Percentiles rank a stretch among this genome's conserved stretches.
phyloP scores from a whole-genome alignment of 2,329 filamentous ascomycete species.

The Alternaria sp. region DNA sequence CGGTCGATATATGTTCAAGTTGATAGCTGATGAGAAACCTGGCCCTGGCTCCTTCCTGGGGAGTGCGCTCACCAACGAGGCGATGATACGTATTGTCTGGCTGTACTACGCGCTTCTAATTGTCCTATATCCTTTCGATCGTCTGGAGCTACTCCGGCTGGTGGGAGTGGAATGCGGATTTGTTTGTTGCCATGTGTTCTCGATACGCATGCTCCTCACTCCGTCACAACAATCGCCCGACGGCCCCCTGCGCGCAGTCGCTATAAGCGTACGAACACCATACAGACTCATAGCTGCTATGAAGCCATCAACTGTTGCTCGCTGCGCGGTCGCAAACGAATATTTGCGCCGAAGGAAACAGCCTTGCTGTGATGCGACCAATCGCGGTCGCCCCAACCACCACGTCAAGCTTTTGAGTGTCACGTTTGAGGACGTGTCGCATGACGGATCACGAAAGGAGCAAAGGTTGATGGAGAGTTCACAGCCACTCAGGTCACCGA shows the following conservation, averaged over 20 bases:
- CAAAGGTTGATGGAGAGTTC: not conserved
- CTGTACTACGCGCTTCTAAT: constrained; percentile 14
- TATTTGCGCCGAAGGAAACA: constrained; percentile 19
- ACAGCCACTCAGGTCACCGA: not conserved
- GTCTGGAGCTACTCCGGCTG: constrained; percentile 13
- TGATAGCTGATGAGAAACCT: not conserved
- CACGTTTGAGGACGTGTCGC: not conserved
- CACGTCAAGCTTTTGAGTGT: constrained; percentile 10
- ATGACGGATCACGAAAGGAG: not conserved
- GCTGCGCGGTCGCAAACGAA: constrained; percentile 23
- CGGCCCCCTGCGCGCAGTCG: constrained; percentile 1
- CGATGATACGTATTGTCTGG: constrained; percentile 19
- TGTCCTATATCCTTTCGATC: constrained; percentile 6
- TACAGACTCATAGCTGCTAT: constrained; percentile 18
- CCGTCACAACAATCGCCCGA: constrained; percentile 14
- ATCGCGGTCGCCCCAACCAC: constrained; percentile 2
- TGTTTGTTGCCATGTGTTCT: constrained; percentile 17
- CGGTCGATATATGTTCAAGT: not conserved
- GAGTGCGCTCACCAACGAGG: constrained; percentile 12
- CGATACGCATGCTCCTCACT: constrained; percentile 21
- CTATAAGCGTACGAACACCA: constrained; percentile 9
- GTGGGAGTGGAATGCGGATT: constrained; percentile 17
- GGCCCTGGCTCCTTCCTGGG: not conserved
- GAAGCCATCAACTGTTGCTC: constrained; percentile 22
- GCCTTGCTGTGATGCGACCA: constrained; percentile 5